Percentiles rank a stretch among this genome's conserved stretches.
Conservation (phyloP, 2,329 filamentous ascomycete genomes). For the Epichloe elymi region DNA sequence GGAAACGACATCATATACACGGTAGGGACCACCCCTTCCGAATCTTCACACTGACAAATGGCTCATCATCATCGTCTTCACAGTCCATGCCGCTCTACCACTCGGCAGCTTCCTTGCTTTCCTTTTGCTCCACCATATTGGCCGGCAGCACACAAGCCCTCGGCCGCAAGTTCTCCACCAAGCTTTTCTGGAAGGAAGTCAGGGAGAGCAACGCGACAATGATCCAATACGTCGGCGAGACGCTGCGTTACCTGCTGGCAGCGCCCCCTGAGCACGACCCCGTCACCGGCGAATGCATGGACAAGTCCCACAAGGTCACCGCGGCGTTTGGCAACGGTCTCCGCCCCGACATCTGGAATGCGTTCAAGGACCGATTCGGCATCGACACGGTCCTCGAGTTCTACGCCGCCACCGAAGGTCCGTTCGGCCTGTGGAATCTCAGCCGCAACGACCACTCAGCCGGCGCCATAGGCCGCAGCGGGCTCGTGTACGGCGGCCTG, state of each 20-base stretch:
- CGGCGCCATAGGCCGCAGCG: conserved; percentile 68
- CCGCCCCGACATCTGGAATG: conserved; percentile 73
- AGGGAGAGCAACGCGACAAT: conserved; percentile 58
- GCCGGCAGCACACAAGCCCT: conserved; percentile 55
- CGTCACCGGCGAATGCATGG: conserved; percentile 51
- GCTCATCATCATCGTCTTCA: background rate
- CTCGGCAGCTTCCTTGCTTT: conserved; percentile 61
- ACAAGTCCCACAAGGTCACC: conserved; percentile 60
- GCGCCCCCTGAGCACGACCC: conserved; percentile 51
- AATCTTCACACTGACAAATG: background rate
- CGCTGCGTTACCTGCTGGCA: conserved; percentile 67
- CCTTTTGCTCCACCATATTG: conserved; percentile 47
- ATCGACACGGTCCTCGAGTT: conserved; percentile 66
- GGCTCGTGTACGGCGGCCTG: conserved; percentile 44
- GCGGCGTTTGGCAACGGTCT: conserved; percentile 75
- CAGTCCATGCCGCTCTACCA: conserved; percentile 81
- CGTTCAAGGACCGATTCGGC: conserved; percentile 69
- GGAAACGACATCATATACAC: conserved; percentile 62
- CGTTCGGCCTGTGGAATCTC: conserved; percentile 57
- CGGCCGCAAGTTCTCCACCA: conserved; percentile 65
- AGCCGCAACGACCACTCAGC: conserved; percentile 57
- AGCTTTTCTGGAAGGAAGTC: conserved; percentile 64
- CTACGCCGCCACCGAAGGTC: conserved; percentile 66
- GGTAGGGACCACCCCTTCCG: conserved; percentile 33
- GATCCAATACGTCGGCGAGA: conserved; percentile 83